phyloP scores from a whole-genome alignment of 163 green algal species.

The Scenedesmus sp. region DNA sequence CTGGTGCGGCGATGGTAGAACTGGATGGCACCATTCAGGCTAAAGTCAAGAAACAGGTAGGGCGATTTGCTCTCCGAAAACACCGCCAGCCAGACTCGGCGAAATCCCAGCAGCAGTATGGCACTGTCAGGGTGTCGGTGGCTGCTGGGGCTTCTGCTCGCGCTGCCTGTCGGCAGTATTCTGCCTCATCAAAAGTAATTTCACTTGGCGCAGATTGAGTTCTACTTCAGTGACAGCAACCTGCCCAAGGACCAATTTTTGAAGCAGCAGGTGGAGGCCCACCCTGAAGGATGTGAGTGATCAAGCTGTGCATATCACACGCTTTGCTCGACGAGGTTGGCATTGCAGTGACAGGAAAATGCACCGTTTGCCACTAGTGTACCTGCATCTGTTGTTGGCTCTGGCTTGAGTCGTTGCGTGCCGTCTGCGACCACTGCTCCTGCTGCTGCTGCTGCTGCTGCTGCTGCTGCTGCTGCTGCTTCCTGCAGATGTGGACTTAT shows the following conservation, averaged over 20 bases:
- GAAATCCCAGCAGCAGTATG: not conserved
- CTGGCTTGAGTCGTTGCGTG: not conserved
- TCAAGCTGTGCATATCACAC: not conserved
- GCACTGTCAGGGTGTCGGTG: not conserved
- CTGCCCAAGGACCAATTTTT: conserved; percentile 96
- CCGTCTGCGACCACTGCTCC: not conserved
- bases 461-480: conserved; percentile 6
- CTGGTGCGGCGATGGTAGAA: conserved; percentile 13
- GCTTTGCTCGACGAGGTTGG: not conserved
- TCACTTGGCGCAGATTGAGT: conserved; percentile 90
- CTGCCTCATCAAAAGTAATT: too few species aligned
- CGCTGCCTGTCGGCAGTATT: not conserved
- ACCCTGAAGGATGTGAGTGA: conserved; percentile 76
- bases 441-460: conserved; percentile 14
- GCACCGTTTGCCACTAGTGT: not conserved
- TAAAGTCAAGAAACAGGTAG: conserved; percentile 52
- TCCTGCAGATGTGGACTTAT: conserved; percentile 72
- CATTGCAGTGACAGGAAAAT: too few species aligned
- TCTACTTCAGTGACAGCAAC: conserved; percentile 99
- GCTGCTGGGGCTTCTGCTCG: not conserved
- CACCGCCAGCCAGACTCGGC: not conserved
- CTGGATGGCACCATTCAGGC: conserved; percentile 47
- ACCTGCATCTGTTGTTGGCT: not conserved
- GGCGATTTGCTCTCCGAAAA: not conserved
- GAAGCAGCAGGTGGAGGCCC: conserved; percentile 76